Conservation (phyloP, 495 filamentous ascomycete genomes). For the Friedmanniomyces endolithicus region DNA sequence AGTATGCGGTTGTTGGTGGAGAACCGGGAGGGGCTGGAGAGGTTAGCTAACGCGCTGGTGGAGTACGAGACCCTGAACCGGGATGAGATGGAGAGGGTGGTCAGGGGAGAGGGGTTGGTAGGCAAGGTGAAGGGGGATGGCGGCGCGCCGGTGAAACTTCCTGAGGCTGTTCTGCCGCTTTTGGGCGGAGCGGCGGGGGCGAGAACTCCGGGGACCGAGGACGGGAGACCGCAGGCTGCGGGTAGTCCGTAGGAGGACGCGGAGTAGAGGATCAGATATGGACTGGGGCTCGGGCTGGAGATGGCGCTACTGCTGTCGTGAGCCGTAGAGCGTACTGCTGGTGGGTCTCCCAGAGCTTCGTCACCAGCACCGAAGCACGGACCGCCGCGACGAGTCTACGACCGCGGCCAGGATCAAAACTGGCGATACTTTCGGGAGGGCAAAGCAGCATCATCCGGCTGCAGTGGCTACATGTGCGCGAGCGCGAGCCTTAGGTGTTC, state of each 20-base stretch:
- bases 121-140: conserved; percentile 36
- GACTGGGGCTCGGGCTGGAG: not conserved
- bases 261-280: not conserved
- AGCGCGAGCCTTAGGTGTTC: too few relatives aligned
- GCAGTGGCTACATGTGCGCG: too few relatives aligned
- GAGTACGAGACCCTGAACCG: conserved; percentile 86
- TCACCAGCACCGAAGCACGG: too few relatives aligned
- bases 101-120: conserved; percentile 69
- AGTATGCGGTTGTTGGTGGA: conserved; percentile 56
- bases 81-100: conserved; percentile 78
- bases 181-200: not conserved
- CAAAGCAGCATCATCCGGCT: too few relatives aligned
- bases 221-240: not conserved
- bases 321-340: too few relatives aligned
- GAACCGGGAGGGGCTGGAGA: conserved; percentile 70
- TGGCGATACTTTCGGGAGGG: too few relatives aligned
- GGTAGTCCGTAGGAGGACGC: not conserved
- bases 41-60: conserved; percentile 74
- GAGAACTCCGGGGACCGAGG: not conserved
- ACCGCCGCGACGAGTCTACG: too few relatives aligned
- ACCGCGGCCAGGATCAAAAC: too few relatives aligned
- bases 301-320: not conserved
- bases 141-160: conserved; percentile 7
- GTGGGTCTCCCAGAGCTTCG: too few relatives aligned
- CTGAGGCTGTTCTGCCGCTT: conserved; percentile 8